These are phyloP conservation scores for Xylogone sp. DNA, from an alignment of 2,329 filamentous ascomycete genomes.

Conservation along the genomic window DNA sequence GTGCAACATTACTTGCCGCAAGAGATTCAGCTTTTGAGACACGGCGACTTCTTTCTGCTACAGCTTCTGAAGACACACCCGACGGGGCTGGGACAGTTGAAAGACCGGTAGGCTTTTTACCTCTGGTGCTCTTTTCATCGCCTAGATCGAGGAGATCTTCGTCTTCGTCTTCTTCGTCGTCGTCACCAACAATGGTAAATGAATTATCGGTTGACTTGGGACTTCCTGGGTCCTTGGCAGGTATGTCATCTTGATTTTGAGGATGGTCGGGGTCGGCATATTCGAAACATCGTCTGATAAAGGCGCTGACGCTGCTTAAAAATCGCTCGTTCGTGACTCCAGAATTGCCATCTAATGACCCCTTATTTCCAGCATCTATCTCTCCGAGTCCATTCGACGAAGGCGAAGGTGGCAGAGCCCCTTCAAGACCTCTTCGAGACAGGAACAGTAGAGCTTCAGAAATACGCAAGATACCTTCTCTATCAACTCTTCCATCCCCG, in stretches of 20 bases:
- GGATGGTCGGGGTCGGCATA: constrained; percentile 92
- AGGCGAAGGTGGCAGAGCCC: constrained; percentile 62
- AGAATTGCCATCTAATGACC: constrained; percentile 32
- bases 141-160: constrained; percentile 61
- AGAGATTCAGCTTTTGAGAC: constrained; percentile 66
- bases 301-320: constrained; percentile 87
- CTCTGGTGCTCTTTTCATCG: constrained; percentile 35
- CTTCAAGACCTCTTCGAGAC: constrained; percentile 81
- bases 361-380: constrained; percentile 31
- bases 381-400: constrained; percentile 52
- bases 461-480: constrained; percentile 91
- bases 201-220: constrained; percentile 43
- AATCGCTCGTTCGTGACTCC: constrained; percentile 79
- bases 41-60: constrained; percentile 27
- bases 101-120: constrained; percentile 22
- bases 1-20: constrained; percentile 73
- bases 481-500: constrained; percentile 83
- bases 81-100: constrained; percentile 15
- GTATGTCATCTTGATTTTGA: constrained; percentile 44
- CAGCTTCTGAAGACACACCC: constrained; percentile 4
- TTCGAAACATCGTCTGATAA: constrained; percentile 94
- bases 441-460: constrained; percentile 92
- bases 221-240: constrained; percentile 27
- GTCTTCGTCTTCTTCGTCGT: constrained; percentile 54
- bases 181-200: constrained; percentile 75